A percentile compares a stretch with the other conserved stretches of the same genome.
phyloP scores from a whole-genome alignment of 2,329 filamentous ascomycete genomes.

The Calonectria naviculata region DNA sequence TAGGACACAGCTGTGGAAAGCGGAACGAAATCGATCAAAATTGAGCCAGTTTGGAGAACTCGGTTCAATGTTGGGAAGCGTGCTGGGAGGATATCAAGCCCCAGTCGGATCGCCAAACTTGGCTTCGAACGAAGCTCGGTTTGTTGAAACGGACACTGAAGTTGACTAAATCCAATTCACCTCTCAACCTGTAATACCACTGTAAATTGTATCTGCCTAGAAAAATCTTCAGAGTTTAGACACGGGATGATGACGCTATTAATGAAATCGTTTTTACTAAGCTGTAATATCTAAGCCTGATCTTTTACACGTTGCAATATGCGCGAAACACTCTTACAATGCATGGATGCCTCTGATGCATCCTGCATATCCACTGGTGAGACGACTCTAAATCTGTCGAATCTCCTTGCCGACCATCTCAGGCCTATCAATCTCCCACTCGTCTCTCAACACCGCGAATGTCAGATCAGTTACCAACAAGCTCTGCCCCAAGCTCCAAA shows the following conservation, averaged over 20 bases:
- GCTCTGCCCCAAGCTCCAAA: slow-evolving; percentile 93
- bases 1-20: slow-evolving; percentile 55
- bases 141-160: slow-evolving; percentile 50
- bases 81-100: slow-evolving; percentile 42
- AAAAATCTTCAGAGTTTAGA: slow-evolving; percentile 13
- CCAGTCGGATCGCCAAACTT: slow-evolving; percentile 24
- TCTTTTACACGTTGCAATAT: not conserved
- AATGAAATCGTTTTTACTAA: slow-evolving; percentile 26
- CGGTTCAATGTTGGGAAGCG: slow-evolving; percentile 56
- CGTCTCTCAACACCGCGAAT: slow-evolving; percentile 90
- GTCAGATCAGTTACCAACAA: slow-evolving; percentile 88
- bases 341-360: not conserved
- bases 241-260: slow-evolving; percentile 6
- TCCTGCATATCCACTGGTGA: not conserved
- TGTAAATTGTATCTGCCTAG: slow-evolving; percentile 28
- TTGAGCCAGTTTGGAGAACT: slow-evolving; percentile 59
- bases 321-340: not conserved
- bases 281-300: slow-evolving; percentile 25
- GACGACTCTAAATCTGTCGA: slow-evolving; percentile 75
- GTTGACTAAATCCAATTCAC: slow-evolving; percentile 41
- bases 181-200: slow-evolving; percentile 21
- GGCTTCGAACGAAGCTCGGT: slow-evolving; percentile 34
- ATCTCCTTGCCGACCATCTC: slow-evolving; percentile 91
- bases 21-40: slow-evolving; percentile 42
- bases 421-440: slow-evolving; percentile 92